Percentiles rank a stretch among this genome's conserved stretches.
Conservation (phyloP, 345 rosid species). For the Conringia planisiliqua region DNA sequence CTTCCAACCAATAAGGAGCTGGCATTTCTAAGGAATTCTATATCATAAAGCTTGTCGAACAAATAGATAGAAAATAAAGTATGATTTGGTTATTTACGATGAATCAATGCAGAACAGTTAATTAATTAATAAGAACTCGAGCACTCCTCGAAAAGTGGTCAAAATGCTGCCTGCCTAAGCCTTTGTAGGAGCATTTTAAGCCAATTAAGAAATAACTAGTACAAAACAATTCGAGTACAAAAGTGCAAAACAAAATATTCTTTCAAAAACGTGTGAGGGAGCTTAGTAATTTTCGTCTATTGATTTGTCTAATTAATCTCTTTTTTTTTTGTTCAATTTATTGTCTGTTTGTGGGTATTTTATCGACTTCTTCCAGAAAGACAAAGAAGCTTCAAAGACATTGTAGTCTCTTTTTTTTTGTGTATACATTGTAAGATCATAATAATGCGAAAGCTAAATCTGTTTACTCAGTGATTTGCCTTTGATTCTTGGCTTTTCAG, state of each 20-base stretch:
- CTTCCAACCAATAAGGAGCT: constrained; percentile 11
- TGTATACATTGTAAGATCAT: too few relatives aligned
- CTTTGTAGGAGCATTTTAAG: constrained; percentile 7
- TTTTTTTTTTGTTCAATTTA: background rate
- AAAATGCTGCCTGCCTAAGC: constrained; percentile 17
- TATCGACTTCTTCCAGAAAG: background rate
- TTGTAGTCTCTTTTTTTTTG: too few relatives aligned
- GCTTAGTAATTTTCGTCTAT: background rate
- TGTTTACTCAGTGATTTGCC: background rate
- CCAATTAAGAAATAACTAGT: background rate
- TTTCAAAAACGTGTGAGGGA: background rate
- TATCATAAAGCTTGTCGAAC: constrained; percentile 8
- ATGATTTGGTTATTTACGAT: constrained; percentile 17
- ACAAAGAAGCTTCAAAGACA: background rate
- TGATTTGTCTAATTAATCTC: background rate
- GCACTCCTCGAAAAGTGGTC: constrained; percentile 28
- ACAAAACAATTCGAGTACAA: background rate
- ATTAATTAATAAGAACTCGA: constrained; percentile 4
- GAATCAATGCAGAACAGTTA: background rate
- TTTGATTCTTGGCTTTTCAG: background rate
- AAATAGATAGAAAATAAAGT: constrained; percentile 13
- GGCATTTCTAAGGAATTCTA: constrained; percentile 13
- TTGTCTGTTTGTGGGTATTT: background rate
- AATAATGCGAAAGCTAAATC: background rate
- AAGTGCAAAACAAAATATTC: constrained; percentile 4